Conservation (phyloP, 345 rosid species). For the Erodium maritimum region DNA sequence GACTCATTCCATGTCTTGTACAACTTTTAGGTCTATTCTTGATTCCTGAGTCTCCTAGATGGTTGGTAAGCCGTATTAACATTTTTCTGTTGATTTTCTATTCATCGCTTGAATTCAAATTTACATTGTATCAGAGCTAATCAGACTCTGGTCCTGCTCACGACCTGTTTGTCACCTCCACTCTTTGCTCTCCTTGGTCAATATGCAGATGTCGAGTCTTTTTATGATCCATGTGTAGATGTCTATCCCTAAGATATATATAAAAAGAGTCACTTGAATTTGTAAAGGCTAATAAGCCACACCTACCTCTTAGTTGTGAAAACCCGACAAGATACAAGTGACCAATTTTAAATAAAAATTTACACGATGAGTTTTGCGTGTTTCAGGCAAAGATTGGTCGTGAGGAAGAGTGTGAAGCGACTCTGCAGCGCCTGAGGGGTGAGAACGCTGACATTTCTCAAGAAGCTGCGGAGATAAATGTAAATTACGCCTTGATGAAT, state of each 20-base stretch:
- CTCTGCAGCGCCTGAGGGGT: conserved; percentile 38
- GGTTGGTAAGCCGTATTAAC: conserved; percentile 17
- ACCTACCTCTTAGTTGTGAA: background rate
- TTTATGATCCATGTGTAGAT: no score
- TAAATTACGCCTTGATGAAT: conserved; percentile 8
- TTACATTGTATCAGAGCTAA: background rate
- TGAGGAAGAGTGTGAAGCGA: conserved; percentile 27
- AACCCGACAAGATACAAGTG: background rate
- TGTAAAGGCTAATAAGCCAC: background rate
- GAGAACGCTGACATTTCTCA: conserved; percentile 23
- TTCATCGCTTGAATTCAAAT: background rate
- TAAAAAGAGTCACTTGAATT: no score
- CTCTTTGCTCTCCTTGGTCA: no score
- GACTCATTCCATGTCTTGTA: conserved; percentile 9
- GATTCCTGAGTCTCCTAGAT: conserved; percentile 30
- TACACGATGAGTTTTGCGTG: background rate
- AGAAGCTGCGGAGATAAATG: conserved; percentile 42
- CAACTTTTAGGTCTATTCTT: conserved; percentile 18
- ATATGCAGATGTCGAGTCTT: no score
- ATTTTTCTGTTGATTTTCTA: background rate
- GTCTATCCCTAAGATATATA: no score
- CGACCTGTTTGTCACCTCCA: no score
- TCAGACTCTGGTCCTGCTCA: no score
- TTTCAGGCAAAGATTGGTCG: conserved; percentile 29
- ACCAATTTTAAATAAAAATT: background rate